A percentile compares a stretch with the other conserved stretches of the same genome.
phyloP scores from a whole-genome alignment of 176 grass and related monocot species.

The bread wheat (Triticum aestivum) region IWGSC_CS_RefSeq_v2.1 NC_057806.1:462034557-462035056 shows the following conservation, averaged over 20 bases:
- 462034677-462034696: conserved; percentile 89
- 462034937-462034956: neutral
- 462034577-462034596: neutral
- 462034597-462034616: neutral
- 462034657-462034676: conserved; percentile 83
- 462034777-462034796: neutral
- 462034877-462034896: neutral
- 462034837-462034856: conserved; percentile 1
- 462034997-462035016: neutral
- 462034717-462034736: conserved; percentile 76
- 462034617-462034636: neutral
- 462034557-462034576: neutral
- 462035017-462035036: neutral
- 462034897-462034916: neutral
- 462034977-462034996: neutral
- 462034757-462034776: conserved; percentile 24
- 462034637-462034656: conserved; percentile 3
- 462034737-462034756: conserved; percentile 92
- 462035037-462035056: neutral
- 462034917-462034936: neutral
- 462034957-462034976: neutral
- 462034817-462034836: neutral
- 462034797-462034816: neutral
- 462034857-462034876: neutral
- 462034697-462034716: conserved; percentile 98